Evolutionary conservation across 352 stramenopile genomes (phyloP).

Genomic region (Phytophthora pini): DNA sequence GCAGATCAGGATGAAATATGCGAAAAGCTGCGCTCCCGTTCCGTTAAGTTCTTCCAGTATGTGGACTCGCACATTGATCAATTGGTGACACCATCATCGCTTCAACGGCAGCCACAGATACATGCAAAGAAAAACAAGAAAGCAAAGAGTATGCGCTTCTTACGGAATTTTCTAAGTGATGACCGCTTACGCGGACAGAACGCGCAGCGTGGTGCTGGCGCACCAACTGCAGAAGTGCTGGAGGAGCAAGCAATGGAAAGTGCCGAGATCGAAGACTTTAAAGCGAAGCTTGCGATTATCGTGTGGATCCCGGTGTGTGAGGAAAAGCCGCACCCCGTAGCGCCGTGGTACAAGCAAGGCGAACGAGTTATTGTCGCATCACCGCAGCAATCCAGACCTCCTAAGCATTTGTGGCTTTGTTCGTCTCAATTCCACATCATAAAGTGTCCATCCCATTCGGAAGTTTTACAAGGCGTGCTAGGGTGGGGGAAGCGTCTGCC

Average conservation of each 20-base stretch:
- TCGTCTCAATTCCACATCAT: conserved; percentile 75
- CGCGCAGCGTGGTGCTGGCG: not conserved
- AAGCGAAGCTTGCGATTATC: conserved; percentile 60
- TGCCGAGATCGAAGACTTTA: conserved; percentile 70
- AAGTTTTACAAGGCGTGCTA: conserved; percentile 46
- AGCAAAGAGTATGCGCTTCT: conserved; percentile 58
- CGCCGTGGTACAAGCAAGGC: conserved; percentile 50
- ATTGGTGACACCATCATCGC: conserved; percentile 38
- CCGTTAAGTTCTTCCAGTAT: conserved; percentile 69
- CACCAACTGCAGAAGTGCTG: conserved; percentile 26
- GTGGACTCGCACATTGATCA: conserved; percentile 68
- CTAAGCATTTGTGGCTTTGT: conserved; percentile 61
- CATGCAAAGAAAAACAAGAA: conserved; percentile 53
- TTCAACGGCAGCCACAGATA: conserved; percentile 32
- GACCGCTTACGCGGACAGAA: conserved; percentile 29
- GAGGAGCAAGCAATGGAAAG: conserved; percentile 46
- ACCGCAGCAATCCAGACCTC: conserved; percentile 44
- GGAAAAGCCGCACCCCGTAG: conserved; percentile 37
- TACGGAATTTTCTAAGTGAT: conserved; percentile 55
- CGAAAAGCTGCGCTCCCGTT: conserved; percentile 41
- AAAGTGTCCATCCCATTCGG: conserved; percentile 48
- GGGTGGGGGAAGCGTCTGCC: conserved; percentile 51
- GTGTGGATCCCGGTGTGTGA: conserved; percentile 65
- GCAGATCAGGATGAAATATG: conserved; percentile 24
- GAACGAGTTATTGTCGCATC: conserved; percentile 53